A percentile compares a stretch with the other conserved stretches of the same genome.
Evolutionary conservation across 106 monocot species (phyloP).

Genomic region (Hemerocallis citrina): DNA sequence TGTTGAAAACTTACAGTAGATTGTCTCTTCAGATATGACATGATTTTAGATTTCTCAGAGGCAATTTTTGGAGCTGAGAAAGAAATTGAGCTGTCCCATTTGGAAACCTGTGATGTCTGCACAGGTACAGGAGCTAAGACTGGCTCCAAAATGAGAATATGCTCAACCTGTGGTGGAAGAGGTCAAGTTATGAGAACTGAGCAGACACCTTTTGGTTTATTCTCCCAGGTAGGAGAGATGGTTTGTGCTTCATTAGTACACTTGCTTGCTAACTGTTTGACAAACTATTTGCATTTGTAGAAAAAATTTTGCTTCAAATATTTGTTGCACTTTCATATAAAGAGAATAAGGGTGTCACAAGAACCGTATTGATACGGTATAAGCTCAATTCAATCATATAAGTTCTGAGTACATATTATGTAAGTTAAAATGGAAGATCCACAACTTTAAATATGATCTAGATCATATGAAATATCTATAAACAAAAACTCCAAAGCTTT

Average conservation of each 20-base stretch:
- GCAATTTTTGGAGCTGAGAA: conserved; percentile 92
- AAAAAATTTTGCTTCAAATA: too few species aligned
- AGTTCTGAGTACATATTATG: too few species aligned
- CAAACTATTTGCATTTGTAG: too few species aligned
- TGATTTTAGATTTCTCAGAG: conserved; percentile 83
- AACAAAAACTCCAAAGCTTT: too few species aligned
- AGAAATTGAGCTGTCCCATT: conserved; percentile 83
- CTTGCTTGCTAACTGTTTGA: background rate
- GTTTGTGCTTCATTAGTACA: background rate
- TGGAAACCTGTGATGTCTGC: conserved; percentile 86
- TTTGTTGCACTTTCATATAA: too few species aligned
- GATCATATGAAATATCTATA: too few species aligned
- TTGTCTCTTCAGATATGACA: conserved; percentile 59
- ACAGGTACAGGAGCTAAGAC: conserved; percentile 78
- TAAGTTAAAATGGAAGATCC: too few species aligned
- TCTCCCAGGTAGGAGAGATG: conserved; percentile 65
- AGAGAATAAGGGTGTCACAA: too few species aligned
- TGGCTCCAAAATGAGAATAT: conserved; percentile 88
- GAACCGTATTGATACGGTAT: too few species aligned
- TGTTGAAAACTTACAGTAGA: conserved; percentile 9
- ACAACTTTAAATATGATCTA: too few species aligned
- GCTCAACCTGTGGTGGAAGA: conserved; percentile 93
- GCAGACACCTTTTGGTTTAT: conserved; percentile 96
- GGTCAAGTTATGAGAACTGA: conserved; percentile 99
- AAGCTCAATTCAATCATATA: too few species aligned